A percentile compares a stretch with the other conserved stretches of the same genome.
Evolutionary conservation across 441 rosid species (phyloP).

Genomic region (Populus hybrid): DNA sequence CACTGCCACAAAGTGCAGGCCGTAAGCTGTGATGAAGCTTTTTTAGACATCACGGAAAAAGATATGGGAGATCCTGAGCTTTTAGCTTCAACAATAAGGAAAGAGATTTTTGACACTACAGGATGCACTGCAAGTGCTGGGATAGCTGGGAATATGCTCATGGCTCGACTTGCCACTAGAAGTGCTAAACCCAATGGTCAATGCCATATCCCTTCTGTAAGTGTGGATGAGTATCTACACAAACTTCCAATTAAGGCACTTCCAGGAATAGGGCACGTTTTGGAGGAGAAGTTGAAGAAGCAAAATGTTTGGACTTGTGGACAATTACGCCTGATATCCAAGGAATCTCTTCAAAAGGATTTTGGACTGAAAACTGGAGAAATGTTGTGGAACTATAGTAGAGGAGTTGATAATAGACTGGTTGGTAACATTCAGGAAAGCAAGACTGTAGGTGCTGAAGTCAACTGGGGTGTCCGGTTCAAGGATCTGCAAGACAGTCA

Average conservation of each 20-base stretch:
- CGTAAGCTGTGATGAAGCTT: conserved; percentile 97
- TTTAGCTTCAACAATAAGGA: conserved; percentile 68
- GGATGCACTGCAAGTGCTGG: conserved; percentile 95
- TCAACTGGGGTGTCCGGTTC: conserved; percentile 96
- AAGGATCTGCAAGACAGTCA: conserved; percentile 65
- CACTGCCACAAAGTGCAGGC: conserved; percentile 92
- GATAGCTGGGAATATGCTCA: conserved; percentile 84
- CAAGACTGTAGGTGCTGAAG: conserved; percentile 95
- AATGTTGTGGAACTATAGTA: conserved; percentile 91
- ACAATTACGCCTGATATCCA: conserved; percentile 65
- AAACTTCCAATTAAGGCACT: conserved; percentile 74
- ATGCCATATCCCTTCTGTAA: conserved; percentile 60
- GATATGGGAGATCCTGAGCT: conserved; percentile 51
- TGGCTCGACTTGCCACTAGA: conserved; percentile 95
- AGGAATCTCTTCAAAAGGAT: conserved; percentile 79
- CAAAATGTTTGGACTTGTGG: conserved; percentile 71
- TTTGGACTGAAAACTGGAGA: conserved; percentile 93
- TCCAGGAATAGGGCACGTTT: conserved; percentile 85
- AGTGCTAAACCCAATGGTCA: conserved; percentile 95
- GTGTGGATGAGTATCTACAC: conserved; percentile 65
- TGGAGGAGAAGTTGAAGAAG: conserved; percentile 74
- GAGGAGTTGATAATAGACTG: conserved; percentile 79
- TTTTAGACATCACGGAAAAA: conserved; percentile 61
- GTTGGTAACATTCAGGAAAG: conserved; percentile 84
- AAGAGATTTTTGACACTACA: conserved; percentile 72